Evolutionary conservation across 1,284 basidiomycete species (phyloP), one percentile per base, ranked within the genome.

Genomic region (Cryptococcus sp.): DNA sequence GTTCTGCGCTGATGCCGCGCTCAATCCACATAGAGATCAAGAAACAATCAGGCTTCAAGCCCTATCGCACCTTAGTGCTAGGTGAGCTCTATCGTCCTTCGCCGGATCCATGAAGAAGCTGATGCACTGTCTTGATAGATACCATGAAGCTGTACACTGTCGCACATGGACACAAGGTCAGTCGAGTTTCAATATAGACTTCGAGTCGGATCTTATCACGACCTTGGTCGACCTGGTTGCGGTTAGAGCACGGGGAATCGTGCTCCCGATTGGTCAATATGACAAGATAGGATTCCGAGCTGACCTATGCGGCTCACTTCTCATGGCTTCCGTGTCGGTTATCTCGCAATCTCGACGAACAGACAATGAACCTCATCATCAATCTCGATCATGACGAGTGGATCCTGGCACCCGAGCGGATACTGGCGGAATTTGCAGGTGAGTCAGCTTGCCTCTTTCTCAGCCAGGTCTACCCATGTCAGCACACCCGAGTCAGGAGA

Each of bases 291-390:
- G 30, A 35, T 8, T 5, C 13, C 13, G 30, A 10, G 30, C 30
- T 35, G 30, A 35, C 25, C 25, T 25, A 25, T 8, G 8, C 30
- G 27, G 7, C 8, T 8, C 13, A 35, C 30, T 35, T 35, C 30
- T 35, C 30, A 13, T 35, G 2, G 10, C 30, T 35, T 13, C 13
- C 8, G 30, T 10, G 2, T 13, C 7, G 7, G 3, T 35, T 2
- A 5, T 35, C 30, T 35, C 8, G 30, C 30, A 35, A 35, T 13
- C 30, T 5, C 30, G 30, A 35, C 13, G 30, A 35, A 10, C 39
- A 94, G 92, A 93, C 93, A 0, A 89, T 88, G 30, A 95, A 96
- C 79, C 82, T 96, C 35, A 95, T 96, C 76, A 94, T 97, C 71
- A 96, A 97, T 77, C 83, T 96, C 56, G 91, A 95, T 72, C 85